These are phyloP conservation scores for Leccinum disarticulatum DNA, from an alignment of 768 basidiomycete genomes.

Conservation along the genomic window DNA sequence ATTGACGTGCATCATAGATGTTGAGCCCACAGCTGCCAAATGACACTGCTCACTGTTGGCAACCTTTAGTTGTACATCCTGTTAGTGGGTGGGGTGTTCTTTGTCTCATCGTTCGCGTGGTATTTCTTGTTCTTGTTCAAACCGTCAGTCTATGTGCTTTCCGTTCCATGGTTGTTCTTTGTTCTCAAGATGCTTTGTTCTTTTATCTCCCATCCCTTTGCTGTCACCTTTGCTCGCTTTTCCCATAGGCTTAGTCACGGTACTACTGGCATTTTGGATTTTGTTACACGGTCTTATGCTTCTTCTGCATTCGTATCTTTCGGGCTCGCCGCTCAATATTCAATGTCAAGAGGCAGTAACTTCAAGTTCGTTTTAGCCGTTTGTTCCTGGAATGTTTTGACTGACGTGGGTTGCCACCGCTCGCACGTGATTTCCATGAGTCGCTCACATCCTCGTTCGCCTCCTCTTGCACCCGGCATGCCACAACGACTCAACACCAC, in stretches of 20 bases:
- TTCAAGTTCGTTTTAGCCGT: background rate
- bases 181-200: conserved; percentile 75
- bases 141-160: conserved; percentile 85
- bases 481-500: too few species aligned
- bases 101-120: conserved; percentile 85
- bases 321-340: conserved; percentile 46
- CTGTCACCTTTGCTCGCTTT: conserved; percentile 56
- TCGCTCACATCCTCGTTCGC: too few species aligned
- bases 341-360: conserved; percentile 90
- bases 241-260: conserved; percentile 48
- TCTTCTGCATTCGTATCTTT: conserved; percentile 93
- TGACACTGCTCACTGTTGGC: conserved; percentile 85
- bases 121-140: conserved; percentile 85
- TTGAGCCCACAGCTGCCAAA: conserved; percentile 93
- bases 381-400: background rate
- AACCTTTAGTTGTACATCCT: conserved; percentile 80
- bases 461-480: too few species aligned
- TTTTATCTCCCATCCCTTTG: conserved; percentile 81
- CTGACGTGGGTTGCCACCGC: background rate
- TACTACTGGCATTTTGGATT: conserved; percentile 48
- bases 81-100: conserved; percentile 74
- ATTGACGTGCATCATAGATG: conserved; percentile 50
- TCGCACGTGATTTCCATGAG: too few species aligned
- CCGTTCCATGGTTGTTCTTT: conserved; percentile 90
- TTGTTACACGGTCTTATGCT: conserved; percentile 90